A percentile compares a stretch with the other conserved stretches of the same genome.
Evolutionary conservation across 139 green algal species (phyloP).

Genomic region (Prasinococcaceae sp.): DNA sequence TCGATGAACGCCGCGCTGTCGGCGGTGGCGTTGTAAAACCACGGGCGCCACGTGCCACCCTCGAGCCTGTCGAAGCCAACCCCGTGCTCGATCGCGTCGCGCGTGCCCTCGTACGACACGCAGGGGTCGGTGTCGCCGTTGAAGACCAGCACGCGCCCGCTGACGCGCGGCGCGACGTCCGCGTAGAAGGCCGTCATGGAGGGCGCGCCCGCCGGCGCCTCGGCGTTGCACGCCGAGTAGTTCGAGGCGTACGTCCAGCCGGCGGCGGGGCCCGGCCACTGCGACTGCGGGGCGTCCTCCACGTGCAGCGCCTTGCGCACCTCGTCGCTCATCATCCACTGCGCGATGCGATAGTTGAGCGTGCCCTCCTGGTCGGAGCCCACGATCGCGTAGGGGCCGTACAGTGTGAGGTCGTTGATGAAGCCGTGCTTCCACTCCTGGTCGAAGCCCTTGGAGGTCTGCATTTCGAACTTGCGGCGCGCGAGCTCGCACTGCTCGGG

Average conservation of each 20-base stretch:
- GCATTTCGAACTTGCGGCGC: not conserved
- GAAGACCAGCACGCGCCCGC: conserved; percentile 13
- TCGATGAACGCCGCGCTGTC: not conserved
- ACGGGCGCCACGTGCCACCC: conserved; percentile 17
- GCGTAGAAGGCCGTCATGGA: conserved; percentile 20
- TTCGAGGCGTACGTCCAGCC: conserved; percentile 9
- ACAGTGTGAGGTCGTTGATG: conserved; percentile 15
- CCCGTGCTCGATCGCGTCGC: conserved; percentile 3
- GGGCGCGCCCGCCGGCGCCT: not conserved
- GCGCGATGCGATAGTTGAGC: conserved; percentile 4
- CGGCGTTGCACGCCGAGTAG: conserved; percentile 14
- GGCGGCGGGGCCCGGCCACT: conserved; percentile 8
- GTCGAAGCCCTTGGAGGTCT: conserved; percentile 1
- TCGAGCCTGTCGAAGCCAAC: conserved; percentile 3
- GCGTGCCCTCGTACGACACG: conserved; percentile 21
- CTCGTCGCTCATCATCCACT: conserved; percentile 6
- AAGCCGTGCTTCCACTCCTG: conserved; percentile 7
- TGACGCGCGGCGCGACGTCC: conserved; percentile 3
- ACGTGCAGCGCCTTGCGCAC: conserved; percentile 15
- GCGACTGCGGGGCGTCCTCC: not conserved
- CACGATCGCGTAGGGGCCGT: conserved; percentile 3
- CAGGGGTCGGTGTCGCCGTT: conserved; percentile 25
- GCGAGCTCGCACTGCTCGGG: conserved; percentile 3
- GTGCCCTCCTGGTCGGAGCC: not conserved
- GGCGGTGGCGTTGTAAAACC: conserved; percentile 14